Percentiles rank a stretch among this genome's conserved stretches.
Conservation (phyloP, 495 filamentous ascomycete species). For the Neurospora sp. region DNA sequence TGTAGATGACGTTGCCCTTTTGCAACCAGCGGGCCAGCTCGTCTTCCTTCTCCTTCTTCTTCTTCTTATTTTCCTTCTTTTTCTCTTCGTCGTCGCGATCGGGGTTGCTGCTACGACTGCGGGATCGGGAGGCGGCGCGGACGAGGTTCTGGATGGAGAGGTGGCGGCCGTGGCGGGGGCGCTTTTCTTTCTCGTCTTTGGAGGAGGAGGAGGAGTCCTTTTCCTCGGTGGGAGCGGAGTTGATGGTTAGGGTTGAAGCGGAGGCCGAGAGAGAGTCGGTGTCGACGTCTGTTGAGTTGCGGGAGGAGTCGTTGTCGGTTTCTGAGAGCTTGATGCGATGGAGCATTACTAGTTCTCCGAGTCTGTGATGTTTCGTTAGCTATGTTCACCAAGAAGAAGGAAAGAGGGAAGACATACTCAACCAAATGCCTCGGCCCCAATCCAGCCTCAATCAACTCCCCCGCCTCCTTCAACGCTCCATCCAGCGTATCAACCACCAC, state of each 20-base stretch:
- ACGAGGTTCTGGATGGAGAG: neutral
- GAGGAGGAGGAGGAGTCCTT: constrained; percentile 1
- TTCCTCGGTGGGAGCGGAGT: neutral
- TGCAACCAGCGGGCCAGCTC: constrained; percentile 61
- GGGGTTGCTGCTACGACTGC: neutral
- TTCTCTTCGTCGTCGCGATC: neutral
- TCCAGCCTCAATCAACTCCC: constrained; percentile 75
- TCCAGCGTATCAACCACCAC: constrained; percentile 80
- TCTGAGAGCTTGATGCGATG: constrained; percentile 19
- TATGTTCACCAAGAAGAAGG: too few relatives aligned
- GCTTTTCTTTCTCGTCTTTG: neutral
- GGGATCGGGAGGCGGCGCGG: neutral
- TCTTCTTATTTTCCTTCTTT: constrained; percentile 3
- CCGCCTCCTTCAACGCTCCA: constrained; percentile 72
- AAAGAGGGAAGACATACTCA: constrained; percentile 47
- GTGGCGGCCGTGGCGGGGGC: neutral
- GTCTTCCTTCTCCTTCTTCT: constrained; percentile 35
- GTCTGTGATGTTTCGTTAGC: constrained; percentile 22
- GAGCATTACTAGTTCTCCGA: constrained; percentile 69
- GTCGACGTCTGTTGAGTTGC: neutral
- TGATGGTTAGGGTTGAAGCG: constrained; percentile 6
- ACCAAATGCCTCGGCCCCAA: constrained; percentile 63
- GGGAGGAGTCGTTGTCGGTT: neutral
- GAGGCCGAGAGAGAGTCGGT: constrained; percentile 9
- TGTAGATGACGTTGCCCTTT: constrained; percentile 78